A percentile compares a stretch with the other conserved stretches of the same genome.
phyloP scores from a whole-genome alignment of 2,329 filamentous ascomycete genomes.

The Botryotinia globosa region DNA sequence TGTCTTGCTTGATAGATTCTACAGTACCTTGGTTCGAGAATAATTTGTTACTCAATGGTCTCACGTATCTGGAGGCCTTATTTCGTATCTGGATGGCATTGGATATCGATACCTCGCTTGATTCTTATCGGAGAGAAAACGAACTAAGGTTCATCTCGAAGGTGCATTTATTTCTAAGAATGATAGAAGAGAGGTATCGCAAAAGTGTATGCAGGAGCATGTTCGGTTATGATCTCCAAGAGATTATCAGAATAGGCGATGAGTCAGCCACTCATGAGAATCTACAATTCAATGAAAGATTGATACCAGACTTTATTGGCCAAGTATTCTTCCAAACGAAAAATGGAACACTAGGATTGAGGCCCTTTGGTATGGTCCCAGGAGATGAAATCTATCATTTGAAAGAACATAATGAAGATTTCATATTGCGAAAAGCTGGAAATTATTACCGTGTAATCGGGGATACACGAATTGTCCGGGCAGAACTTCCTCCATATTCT shows the following conservation, averaged over 20 bases:
- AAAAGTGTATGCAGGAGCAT: too few relatives aligned
- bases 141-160: fast-evolving
- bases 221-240: too few relatives aligned
- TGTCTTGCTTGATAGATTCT: neutral
- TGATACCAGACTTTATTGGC: too few relatives aligned
- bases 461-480: neutral
- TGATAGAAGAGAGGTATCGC: too few relatives aligned
- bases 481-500: neutral
- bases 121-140: neutral
- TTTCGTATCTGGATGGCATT: neutral
- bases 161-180: too few relatives aligned
- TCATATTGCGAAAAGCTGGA: fast-evolving
- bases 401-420: neutral
- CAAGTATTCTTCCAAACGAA: too few relatives aligned
- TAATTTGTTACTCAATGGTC: neutral
- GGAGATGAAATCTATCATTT: neutral
- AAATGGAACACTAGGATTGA: fast-evolving
- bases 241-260: too few relatives aligned
- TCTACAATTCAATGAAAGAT: too few relatives aligned
- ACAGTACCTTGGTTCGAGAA: too few relatives aligned
- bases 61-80: fast-evolving
- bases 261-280: too few relatives aligned
- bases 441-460: neutral
- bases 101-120: fast-evolving
- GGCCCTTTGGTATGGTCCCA: neutral